A percentile compares a stretch with the other conserved stretches of the same genome.
Conservation (phyloP, 805 yeast species). For the Suhomyces emberorum region DNA sequence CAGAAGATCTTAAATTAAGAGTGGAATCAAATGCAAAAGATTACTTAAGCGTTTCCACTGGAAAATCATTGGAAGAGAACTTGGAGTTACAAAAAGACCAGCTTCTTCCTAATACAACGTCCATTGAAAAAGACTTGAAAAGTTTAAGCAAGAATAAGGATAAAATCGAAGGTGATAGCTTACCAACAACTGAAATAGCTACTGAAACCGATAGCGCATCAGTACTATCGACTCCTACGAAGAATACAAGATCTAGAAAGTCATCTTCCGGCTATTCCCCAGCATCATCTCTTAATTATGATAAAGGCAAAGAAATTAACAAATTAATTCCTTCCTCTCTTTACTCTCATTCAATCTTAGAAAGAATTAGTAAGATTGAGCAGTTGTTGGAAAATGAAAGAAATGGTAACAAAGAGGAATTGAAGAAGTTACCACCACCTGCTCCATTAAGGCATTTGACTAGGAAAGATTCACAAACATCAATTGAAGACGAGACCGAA, state of each 20-base stretch:
- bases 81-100: neutral
- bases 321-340: constrained; percentile 21
- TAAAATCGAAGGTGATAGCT: neutral
- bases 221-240: neutral
- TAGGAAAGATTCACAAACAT: constrained; percentile 4
- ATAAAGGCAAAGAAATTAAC: constrained; percentile 10
- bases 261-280: neutral
- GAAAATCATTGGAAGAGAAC: neutral
- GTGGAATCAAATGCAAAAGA: neutral
- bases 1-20: neutral
- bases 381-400: constrained; percentile 14
- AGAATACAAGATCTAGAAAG: neutral
- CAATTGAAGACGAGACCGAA: constrained; percentile 4
- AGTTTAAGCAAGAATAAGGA: neutral
- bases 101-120: neutral
- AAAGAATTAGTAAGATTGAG: constrained; percentile 13
- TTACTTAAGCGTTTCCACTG: neutral
- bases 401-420: constrained; percentile 6
- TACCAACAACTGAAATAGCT: too few relatives aligned
- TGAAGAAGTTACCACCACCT: constrained; percentile 12
- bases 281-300: constrained; percentile 3
- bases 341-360: constrained; percentile 18
- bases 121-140: neutral
- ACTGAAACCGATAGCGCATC: neutral
- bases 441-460: constrained; percentile 14